A percentile compares a stretch with the other conserved stretches of the same genome.
Conservation (phyloP, 305 asterid species). For the Rubia tinctorum region DNA sequence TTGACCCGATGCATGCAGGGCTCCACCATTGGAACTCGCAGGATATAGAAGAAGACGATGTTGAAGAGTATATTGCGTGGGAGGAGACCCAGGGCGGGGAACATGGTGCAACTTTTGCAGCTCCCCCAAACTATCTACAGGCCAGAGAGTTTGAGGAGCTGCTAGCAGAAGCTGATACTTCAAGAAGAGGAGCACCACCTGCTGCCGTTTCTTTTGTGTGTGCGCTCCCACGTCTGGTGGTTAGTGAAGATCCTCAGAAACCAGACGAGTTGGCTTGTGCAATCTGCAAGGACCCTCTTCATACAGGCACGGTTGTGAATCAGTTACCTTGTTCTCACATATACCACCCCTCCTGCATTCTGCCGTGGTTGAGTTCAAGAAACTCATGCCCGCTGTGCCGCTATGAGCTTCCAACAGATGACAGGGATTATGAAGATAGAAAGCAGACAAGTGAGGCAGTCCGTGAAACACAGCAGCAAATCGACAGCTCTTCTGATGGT, state of each 20-base stretch:
- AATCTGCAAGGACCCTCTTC: slow-evolving; percentile 79
- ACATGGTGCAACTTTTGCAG: slow-evolving; percentile 33
- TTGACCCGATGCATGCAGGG: slow-evolving; percentile 96
- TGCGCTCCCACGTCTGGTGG: slow-evolving; percentile 43
- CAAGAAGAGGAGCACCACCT: slow-evolving; percentile 76
- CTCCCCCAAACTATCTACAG: slow-evolving; percentile 48
- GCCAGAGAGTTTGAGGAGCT: slow-evolving; percentile 52
- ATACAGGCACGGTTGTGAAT: slow-evolving; percentile 53
- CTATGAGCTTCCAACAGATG: slow-evolving; percentile 89
- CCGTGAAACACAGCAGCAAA: too few species aligned
- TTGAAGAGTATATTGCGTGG: slow-evolving; percentile 46
- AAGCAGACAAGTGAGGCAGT: too few species aligned
- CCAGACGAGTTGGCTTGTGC: slow-evolving; percentile 60
- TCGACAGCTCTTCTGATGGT: too few species aligned
- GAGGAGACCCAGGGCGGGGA: too few species aligned
- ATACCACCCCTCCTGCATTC: slow-evolving; percentile 78
- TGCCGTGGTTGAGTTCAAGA: slow-evolving; percentile 76
- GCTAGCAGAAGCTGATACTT: slow-evolving; percentile 54
- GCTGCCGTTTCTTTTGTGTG: slow-evolving; percentile 60
- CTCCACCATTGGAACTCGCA: slow-evolving; percentile 66
- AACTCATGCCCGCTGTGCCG: slow-evolving; percentile 96
- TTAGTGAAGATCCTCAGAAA: slow-evolving; percentile 41
- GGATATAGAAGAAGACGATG: slow-evolving; percentile 48
- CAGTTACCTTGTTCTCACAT: slow-evolving; percentile 82
- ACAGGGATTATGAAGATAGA: slow-evolving; percentile 66